Percentiles rank a stretch among this genome's conserved stretches.
Evolutionary conservation across 345 rosid genomes (phyloP).

Genomic region (Gossypium raimondii): DNA sequence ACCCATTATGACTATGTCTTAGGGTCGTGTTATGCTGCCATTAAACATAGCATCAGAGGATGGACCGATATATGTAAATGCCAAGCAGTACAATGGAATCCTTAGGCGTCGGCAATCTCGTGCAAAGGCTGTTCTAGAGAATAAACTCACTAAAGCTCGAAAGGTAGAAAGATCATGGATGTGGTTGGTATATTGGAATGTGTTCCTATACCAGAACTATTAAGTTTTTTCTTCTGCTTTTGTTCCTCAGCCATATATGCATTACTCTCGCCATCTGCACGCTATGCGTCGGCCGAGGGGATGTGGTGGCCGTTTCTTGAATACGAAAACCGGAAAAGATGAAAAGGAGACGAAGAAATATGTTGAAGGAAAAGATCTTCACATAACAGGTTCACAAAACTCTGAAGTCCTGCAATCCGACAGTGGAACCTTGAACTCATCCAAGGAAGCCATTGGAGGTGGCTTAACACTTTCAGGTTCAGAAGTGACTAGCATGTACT

Average conservation of each 20-base stretch:
- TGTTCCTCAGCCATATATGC: constrained; percentile 78
- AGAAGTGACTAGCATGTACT: constrained; percentile 21
- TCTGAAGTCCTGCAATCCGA: constrained; percentile 80
- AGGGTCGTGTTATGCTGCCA: constrained; percentile 90
- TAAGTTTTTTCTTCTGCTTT: not conserved
- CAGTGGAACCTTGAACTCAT: constrained; percentile 56
- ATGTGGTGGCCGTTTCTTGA: constrained; percentile 90
- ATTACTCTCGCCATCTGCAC: constrained; percentile 91
- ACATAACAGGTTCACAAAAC: constrained; percentile 61
- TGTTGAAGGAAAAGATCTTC: constrained; percentile 18
- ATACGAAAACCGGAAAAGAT: constrained; percentile 39
- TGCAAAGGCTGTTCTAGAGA: constrained; percentile 74
- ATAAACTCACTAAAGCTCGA: constrained; percentile 43
- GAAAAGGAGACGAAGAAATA: constrained; percentile 35
- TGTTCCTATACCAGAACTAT: not conserved
- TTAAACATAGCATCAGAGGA: constrained; percentile 64
- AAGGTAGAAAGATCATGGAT: constrained; percentile 44
- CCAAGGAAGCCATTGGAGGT: constrained; percentile 42
- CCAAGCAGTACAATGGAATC: constrained; percentile 96
- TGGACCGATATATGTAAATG: constrained; percentile 84
- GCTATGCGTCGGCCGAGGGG: constrained; percentile 99
- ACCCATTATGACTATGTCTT: not conserved
- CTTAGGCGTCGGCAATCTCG: constrained; percentile 86
- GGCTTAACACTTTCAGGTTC: constrained; percentile 49
- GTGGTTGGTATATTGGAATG: not conserved